Base-by-base conservation (phyloP, 2,329 filamentous ascomycete genomes). In the Fusarium incarnatum region DNA sequence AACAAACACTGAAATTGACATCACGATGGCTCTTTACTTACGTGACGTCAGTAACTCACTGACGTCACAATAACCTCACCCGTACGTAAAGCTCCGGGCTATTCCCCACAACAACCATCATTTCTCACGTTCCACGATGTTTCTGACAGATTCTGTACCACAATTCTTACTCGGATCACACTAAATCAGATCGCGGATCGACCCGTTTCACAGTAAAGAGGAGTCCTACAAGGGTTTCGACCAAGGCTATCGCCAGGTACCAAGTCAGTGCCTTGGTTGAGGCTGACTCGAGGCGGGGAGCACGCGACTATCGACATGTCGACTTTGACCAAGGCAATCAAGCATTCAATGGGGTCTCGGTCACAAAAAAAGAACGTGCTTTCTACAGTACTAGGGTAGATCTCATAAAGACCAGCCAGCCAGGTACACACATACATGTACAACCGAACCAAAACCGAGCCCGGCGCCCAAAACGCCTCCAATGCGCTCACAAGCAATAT, bases 1-100 rank as follows among this genome's bases (percentile, higher is more conserved):
- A 62, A 32, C 42, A 63, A 58, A 47, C 18, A 46, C 25, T 13
- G 22, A 15, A 25, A 54, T 56, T 45, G 41, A 47, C 64, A 70
- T 71, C 68, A 37, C 45, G 52, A 60, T 70, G 30, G 15, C 25
- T 47, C 58, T 37, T 41, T 62, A 49, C 58, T 68, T 47, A 28
- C 53, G 60, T 75, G 70, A 75, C 73, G 73, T 75, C 73, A 75
- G 34, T 44, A 34, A 27, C 1, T 67, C 57, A 70, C 61, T 75
- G 71, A 75, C 73, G 73, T 75, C 71, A 75, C 48, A 20, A 18
- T 34, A 42, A 30, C 48, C 63, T 62, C 62, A 63, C 28, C 49
- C 57, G 48, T 49, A 28, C 44, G 55, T 68, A 68, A 72, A 66
- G 67, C 64, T 68, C 70, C 67, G 58, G 58, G 16, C 32, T 64